phyloP scores from a whole-genome alignment of 2,329 filamentous ascomycete species.

The Hypoxylon sp. region DNA sequence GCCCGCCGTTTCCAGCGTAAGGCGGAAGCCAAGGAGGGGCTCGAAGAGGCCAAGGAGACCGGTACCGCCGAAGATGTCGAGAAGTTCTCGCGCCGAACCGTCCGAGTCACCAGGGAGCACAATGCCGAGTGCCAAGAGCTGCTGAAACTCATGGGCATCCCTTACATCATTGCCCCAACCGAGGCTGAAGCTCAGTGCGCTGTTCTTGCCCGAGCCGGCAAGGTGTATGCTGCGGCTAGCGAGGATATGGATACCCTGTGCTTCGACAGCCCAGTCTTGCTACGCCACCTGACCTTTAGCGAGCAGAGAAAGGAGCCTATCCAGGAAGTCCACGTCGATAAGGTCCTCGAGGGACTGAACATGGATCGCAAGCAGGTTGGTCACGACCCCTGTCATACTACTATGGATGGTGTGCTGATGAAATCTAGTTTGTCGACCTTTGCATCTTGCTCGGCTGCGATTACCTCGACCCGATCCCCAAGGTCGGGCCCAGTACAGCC shows the following conservation, averaged over 20 bases:
- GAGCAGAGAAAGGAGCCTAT: constrained; percentile 98
- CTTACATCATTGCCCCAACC: constrained; percentile 92
- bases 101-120: constrained; percentile 94
- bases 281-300: constrained; percentile 94
- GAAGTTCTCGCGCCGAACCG: constrained; percentile 93
- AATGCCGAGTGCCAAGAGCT: constrained; percentile 93
- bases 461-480: constrained; percentile 95
- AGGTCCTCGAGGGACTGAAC: constrained; percentile 82
- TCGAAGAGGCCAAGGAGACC: constrained; percentile 96
- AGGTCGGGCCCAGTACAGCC: constrained; percentile 89
- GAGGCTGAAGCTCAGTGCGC: constrained; percentile 98
- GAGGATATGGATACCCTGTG: constrained; percentile 99
- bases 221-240: constrained; percentile 95
- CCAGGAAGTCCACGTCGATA: constrained; percentile 89
- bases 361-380: constrained; percentile 87
- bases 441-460: constrained; percentile 98
- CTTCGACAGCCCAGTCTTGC: constrained; percentile 88
- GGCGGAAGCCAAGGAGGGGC: constrained; percentile 85
- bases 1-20: constrained; percentile 97
- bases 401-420: constrained; percentile 10
- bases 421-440: constrained; percentile 85
- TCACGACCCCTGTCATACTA: not conserved
- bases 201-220: constrained; percentile 84
- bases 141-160: constrained; percentile 94
- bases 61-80: constrained; percentile 97